phyloP scores from a whole-genome alignment of 345 rosid genomes.

The Camelina hispida region DNA sequence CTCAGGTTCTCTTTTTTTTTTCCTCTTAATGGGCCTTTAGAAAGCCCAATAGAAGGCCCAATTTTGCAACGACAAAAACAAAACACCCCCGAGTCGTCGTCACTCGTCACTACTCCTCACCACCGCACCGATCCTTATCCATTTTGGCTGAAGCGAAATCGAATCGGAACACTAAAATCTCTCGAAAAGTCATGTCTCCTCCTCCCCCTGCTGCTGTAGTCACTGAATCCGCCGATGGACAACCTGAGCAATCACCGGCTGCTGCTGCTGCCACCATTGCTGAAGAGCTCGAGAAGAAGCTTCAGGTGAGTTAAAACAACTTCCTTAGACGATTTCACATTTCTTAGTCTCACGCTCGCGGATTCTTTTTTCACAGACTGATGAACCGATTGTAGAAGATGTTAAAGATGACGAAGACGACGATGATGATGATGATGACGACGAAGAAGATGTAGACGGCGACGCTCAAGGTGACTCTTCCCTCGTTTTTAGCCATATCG shows the following conservation, averaged over 20 bases:
- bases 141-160: conserved; percentile 3
- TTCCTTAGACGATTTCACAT: not conserved
- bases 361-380: conserved; percentile 40
- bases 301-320: conserved; percentile 39
- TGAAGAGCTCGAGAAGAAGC: conserved; percentile 51
- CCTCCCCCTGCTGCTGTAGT: conserved; percentile 52
- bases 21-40: not conserved
- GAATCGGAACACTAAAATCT: not conserved
- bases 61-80: not conserved
- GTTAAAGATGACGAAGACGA: conserved; percentile 73
- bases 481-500: not conserved
- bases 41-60: not conserved
- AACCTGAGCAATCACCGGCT: conserved; percentile 26
- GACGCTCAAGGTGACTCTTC: conserved; percentile 52
- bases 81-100: not conserved
- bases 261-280: conserved; percentile 31
- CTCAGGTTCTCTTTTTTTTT: too few relatives aligned
- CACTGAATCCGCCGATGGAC: conserved; percentile 52
- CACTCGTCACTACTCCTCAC: not conserved
- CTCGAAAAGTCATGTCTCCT: conserved; percentile 53
- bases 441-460: conserved; percentile 71
- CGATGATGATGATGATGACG: conserved; percentile 71
- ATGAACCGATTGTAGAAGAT: conserved; percentile 70
- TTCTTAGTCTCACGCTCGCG: not conserved
- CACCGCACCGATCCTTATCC: conserved; percentile 33